Percentiles rank a stretch among this genome's conserved stretches.
These are phyloP conservation scores for Amphibolis antarctica DNA, from an alignment of 106 monocot genomes.

Conservation along the genomic window DNA sequence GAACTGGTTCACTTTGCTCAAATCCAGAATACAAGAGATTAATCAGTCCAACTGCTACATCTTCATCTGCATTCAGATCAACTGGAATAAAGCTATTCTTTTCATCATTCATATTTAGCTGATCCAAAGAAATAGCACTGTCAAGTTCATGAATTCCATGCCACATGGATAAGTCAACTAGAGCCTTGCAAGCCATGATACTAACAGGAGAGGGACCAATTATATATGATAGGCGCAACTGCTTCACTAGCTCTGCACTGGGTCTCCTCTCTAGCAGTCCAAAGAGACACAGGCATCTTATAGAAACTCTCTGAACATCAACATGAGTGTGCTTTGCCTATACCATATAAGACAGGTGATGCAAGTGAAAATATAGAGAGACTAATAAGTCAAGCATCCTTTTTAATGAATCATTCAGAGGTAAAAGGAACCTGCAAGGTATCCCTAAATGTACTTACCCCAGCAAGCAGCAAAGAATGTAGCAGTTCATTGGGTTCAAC, in stretches of 20 bases:
- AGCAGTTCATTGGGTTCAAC: conserved; percentile 60
- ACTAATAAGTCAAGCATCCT: neutral
- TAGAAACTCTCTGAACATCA: conserved; percentile 66
- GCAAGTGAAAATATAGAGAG: neutral
- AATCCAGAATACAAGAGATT: conserved; percentile 64
- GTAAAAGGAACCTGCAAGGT: neutral
- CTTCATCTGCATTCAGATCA: conserved; percentile 31
- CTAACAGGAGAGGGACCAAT: conserved; percentile 46
- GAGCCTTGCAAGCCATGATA: conserved; percentile 62
- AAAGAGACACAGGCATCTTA: conserved; percentile 64
- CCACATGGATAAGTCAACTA: conserved; percentile 76
- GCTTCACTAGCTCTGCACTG: conserved; percentile 58
- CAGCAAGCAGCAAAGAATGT: conserved; percentile 81
- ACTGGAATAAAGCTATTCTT: conserved; percentile 28
- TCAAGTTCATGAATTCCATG: conserved; percentile 72
- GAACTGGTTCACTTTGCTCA: conserved; percentile 25
- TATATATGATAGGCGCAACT: conserved; percentile 58
- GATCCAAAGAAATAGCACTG: conserved; percentile 35
- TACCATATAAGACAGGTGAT: conserved; percentile 5
- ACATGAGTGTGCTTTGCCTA: conserved; percentile 68
- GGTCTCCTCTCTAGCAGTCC: conserved; percentile 67
- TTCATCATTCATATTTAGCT: conserved; percentile 8
- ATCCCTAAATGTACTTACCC: conserved; percentile 32
- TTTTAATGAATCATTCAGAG: too few species aligned
- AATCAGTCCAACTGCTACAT: conserved; percentile 37